A percentile compares a stretch with the other conserved stretches of the same genome.
Conservation (phyloP, 2,329 filamentous ascomycete species). For the Colletotrichum cereale region DNA sequence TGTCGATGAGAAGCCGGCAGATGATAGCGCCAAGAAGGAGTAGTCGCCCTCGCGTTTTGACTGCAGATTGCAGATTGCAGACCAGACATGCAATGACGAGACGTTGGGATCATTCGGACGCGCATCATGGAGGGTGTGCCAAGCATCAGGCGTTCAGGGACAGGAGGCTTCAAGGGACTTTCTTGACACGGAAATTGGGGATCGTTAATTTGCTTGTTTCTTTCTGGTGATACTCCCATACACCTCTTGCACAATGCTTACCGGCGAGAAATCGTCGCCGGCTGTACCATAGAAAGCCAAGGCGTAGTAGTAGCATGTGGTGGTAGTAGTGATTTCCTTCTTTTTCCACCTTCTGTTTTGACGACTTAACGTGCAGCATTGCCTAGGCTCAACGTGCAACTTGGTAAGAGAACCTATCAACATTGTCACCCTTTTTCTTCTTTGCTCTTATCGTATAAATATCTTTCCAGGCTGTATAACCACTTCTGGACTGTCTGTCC, state of each 20-base stretch:
- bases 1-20: slow-evolving; percentile 40
- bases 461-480: too few relatives aligned
- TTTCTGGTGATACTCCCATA: slow-evolving; percentile 33
- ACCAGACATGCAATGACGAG: slow-evolving; percentile 23
- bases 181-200: slow-evolving; percentile 18
- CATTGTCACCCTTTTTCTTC: not conserved
- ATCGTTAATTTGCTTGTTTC: slow-evolving; percentile 4
- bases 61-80: not conserved
- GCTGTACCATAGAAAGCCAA: slow-evolving; percentile 35
- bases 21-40: slow-evolving; percentile 25
- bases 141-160: slow-evolving; percentile 31
- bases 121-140: slow-evolving; percentile 1
- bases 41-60: not conserved
- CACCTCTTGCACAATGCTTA: not conserved
- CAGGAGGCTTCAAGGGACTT: slow-evolving; percentile 24
- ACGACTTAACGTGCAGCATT: not conserved
- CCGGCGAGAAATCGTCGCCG: not conserved
- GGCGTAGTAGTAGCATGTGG: slow-evolving; percentile 19
- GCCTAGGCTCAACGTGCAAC: slow-evolving; percentile 2
- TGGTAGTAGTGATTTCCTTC: slow-evolving; percentile 14
- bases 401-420: not conserved
- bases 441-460: not conserved
- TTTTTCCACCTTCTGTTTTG: not conserved
- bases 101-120: slow-evolving; percentile 9
- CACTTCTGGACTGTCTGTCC: not conserved